These are phyloP conservation scores for Aspergillus persii DNA, from an alignment of 2,329 filamentous ascomycete genomes.

Conservation along the genomic window DNA sequence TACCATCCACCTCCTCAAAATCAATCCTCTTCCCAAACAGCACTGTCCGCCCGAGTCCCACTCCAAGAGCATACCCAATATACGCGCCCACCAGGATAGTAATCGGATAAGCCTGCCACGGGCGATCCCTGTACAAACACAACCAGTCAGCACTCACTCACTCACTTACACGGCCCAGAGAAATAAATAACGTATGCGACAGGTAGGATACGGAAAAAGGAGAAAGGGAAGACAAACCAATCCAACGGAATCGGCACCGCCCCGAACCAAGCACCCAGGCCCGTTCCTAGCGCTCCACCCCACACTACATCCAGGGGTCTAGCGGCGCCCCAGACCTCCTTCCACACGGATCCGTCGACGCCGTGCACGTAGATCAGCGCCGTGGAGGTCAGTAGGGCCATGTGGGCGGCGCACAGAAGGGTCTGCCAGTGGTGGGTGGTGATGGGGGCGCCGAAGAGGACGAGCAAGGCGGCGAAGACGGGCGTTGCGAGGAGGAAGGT, in stretches of 20 bases:
- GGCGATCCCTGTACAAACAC: conserved; percentile 64
- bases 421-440: conserved; percentile 79
- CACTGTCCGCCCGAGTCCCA: conserved; percentile 12
- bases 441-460: conserved; percentile 89
- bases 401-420: conserved; percentile 73
- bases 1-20: conserved; percentile 22
- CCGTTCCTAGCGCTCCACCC: conserved; percentile 74
- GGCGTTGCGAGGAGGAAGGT: conserved; percentile 54
- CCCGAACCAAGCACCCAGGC: conserved; percentile 85
- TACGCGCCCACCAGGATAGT: conserved; percentile 85
- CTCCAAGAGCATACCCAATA: conserved; percentile 69
- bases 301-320: conserved; percentile 80
- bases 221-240: conserved; percentile 56
- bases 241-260: conserved; percentile 94
- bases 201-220: not conserved
- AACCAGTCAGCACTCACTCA: not conserved
- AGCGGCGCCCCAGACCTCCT: conserved; percentile 64
- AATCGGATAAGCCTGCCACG: conserved; percentile 97
- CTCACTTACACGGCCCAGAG: too few species aligned
- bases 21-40: conserved; percentile 37
- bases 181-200: too few species aligned
- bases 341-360: conserved; percentile 69
- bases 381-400: conserved; percentile 73
- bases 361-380: conserved; percentile 85
- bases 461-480: conserved; percentile 59